phyloP scores from a whole-genome alignment of 1,284 basidiomycete genomes.

The Ustilago cynodontis region DNA sequence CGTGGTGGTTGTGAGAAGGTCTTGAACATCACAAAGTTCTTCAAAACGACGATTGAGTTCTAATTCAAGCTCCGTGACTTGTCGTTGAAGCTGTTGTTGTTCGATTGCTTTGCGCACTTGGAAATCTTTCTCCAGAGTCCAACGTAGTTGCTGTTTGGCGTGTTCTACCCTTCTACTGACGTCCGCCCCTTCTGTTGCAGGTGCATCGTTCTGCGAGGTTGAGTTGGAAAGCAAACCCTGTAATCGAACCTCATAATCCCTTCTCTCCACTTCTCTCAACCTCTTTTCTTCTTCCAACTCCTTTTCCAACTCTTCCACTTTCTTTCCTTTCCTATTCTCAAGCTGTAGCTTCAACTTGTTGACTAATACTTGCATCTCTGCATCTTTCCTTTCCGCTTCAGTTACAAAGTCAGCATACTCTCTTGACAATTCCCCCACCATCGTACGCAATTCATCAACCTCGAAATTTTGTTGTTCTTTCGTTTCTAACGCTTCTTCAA shows the following conservation, averaged over 20 bases:
- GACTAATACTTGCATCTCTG: constrained; percentile 13
- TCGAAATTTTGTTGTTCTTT: constrained; percentile 9
- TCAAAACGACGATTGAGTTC: constrained; percentile 33
- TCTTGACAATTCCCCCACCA: constrained; percentile 10
- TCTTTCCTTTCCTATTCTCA: not conserved
- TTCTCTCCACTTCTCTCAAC: constrained; percentile 26
- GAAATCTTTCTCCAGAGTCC: constrained; percentile 43
- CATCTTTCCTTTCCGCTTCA: constrained; percentile 29
- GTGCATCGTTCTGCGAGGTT: not conserved
- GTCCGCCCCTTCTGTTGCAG: not conserved
- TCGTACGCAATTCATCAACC: constrained; percentile 15
- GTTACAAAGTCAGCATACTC: constrained; percentile 30
- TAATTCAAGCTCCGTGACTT: constrained; percentile 16
- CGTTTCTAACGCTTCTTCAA: constrained; percentile 21
- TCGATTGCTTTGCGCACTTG: constrained; percentile 30
- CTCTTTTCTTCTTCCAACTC: constrained; percentile 34
- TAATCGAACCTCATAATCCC: constrained; percentile 39
- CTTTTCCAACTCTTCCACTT: constrained; percentile 8
- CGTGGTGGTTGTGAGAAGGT: constrained; percentile 12
- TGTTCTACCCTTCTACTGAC: constrained; percentile 6
- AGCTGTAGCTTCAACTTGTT: constrained; percentile 7
- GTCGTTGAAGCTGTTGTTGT: constrained; percentile 11
- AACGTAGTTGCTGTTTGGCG: constrained; percentile 26
- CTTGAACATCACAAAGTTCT: constrained; percentile 28
- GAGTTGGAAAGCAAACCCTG: constrained; percentile 9